These are phyloP conservation scores for Geosmithia flava DNA, from an alignment of 2,329 filamentous ascomycete genomes.

Conservation along the genomic window DNA sequence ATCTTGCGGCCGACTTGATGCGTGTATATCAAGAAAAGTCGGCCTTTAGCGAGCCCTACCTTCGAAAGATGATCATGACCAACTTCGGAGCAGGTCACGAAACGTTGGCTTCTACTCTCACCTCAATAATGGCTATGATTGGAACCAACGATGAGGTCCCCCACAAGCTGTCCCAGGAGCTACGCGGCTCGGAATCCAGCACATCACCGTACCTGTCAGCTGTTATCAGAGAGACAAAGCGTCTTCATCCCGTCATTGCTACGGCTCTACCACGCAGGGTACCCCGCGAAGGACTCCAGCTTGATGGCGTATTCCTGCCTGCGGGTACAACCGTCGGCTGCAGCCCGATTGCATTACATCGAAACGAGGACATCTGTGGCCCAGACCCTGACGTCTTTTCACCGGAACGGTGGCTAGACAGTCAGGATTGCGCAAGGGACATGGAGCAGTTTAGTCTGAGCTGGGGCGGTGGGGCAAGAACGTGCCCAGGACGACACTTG, in stretches of 20 bases:
- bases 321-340: constrained; percentile 36
- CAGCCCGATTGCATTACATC: constrained; percentile 36
- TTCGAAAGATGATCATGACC: constrained; percentile 38
- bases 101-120: constrained; percentile 39
- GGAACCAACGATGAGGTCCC: constrained; percentile 23
- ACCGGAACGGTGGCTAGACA: constrained; percentile 34
- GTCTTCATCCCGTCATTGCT: constrained; percentile 35
- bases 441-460: constrained; percentile 37
- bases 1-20: constrained; percentile 34
- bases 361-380: constrained; percentile 36
- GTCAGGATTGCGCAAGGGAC: constrained; percentile 12
- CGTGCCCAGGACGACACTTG: constrained; percentile 36
- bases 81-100: constrained; percentile 45
- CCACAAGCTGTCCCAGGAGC: constrained; percentile 16
- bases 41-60: constrained; percentile 32
- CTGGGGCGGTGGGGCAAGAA: constrained; percentile 38
- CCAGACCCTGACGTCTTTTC: constrained; percentile 26
- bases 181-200: constrained; percentile 10
- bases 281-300: constrained; percentile 18
- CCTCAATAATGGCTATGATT: constrained; percentile 33
- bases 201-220: constrained; percentile 23
- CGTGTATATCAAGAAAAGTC: constrained; percentile 29
- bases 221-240: constrained; percentile 36
- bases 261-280: constrained; percentile 37
- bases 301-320: constrained; percentile 28